phyloP scores from a whole-genome alignment of 345 rosid species.

The Schrenkiella parvula region DNA sequence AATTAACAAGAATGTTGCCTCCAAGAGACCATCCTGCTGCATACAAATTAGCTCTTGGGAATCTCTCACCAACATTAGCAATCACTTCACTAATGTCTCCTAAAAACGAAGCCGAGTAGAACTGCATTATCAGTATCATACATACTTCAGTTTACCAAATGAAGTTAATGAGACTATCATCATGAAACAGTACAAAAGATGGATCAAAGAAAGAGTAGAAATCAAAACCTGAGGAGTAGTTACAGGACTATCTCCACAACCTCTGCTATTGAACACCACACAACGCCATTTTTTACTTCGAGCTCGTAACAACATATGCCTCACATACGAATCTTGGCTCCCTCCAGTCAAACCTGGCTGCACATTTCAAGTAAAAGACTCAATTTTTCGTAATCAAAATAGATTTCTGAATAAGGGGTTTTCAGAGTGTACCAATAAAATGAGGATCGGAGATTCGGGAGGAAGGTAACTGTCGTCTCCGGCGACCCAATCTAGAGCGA shows the following conservation, averaged over 20 bases:
- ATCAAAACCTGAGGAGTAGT: conserved; percentile 70
- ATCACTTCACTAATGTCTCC: conserved; percentile 82
- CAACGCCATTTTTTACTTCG: conserved; percentile 74
- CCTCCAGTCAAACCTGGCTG: conserved; percentile 96
- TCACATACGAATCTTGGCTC: conserved; percentile 78
- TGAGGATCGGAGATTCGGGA: conserved; percentile 63
- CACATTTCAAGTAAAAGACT: not conserved
- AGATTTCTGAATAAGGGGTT: not conserved
- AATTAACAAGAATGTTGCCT: conserved; percentile 86
- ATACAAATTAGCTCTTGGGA: conserved; percentile 77
- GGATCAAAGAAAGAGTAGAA: not conserved
- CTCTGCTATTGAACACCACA: conserved; percentile 88
- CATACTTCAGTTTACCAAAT: not conserved
- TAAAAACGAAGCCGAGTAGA: conserved; percentile 94
- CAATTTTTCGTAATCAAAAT: not conserved
- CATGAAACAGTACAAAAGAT: not conserved
- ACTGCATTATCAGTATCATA: conserved; percentile 51
- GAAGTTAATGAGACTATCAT: not conserved
- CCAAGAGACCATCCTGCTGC: conserved; percentile 98
- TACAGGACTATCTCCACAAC: conserved; percentile 81
- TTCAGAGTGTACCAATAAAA: conserved; percentile 55
- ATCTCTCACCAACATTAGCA: conserved; percentile 45
- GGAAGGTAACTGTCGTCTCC: conserved; percentile 42
- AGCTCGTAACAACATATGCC: conserved; percentile 68
- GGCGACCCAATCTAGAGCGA: conserved; percentile 49